Evolutionary conservation across 2,329 filamentous ascomycete species (phyloP), one percentile per base, ranked within the genome.

Genomic region (Fusarium guadeloupense): DNA sequence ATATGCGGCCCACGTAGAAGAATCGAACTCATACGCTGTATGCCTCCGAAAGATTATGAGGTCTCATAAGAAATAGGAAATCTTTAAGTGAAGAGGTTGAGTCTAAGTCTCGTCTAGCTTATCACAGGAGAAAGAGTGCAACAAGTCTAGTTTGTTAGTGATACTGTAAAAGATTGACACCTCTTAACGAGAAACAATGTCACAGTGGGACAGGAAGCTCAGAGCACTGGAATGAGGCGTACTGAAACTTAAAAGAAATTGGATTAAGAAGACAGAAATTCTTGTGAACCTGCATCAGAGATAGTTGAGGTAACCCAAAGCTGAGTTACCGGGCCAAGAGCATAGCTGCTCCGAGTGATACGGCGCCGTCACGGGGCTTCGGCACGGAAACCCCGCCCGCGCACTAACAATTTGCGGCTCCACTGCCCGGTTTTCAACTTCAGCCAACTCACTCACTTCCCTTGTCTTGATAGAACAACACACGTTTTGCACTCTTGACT

Each of bases 321-420:
- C 19, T 34, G 33, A 34, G n/a, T 17, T 19, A 35, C 31, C 40
- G 54, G 49, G 12, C 31, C 45, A 45, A 43, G 46, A 43, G 17
- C 38, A 52, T 38, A 45, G 46, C 37, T 43, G 42, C 39, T 45
- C 50, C 46, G 34, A 40, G 37, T 49, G n/a, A 54, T 44, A 63
- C 50, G 55, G 50, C 26, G 60, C 56, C 43, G 51, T 57, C 50
- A 47, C 37, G 41, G 61, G 44, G 56, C 42, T 46, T 64, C 51
- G 43, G 34, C 33, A 44, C 51, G 49, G 44, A 35, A 50, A 48
- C 55, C 41, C 52, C 43, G 43, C 62, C 64, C 48, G 43, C 61
- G 50, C 44, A 37, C 31, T 30, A 35, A 25, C 35, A 28, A 37
- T 48, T 34, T 64, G 61, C 44, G 41, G 47, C 61, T 40, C 61